Percentiles rank a stretch among this genome's conserved stretches.
Evolutionary conservation across 768 basidiomycete species (phyloP).

Genomic region (Trametopsis cervina): DNA sequence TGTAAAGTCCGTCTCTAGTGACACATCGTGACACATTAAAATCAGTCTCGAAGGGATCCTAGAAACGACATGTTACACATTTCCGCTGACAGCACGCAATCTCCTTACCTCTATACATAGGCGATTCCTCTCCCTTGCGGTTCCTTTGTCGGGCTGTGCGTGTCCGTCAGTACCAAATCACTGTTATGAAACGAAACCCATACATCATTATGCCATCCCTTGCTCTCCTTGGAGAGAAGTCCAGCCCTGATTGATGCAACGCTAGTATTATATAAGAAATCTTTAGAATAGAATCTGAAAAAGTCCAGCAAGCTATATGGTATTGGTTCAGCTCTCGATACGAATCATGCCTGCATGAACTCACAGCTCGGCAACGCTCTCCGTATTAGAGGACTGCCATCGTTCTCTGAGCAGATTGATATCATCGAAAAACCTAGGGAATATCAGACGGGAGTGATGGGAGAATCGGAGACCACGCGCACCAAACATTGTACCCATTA

Average conservation of each 20-base stretch:
- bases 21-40: conserved; percentile 97
- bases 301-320: conserved; percentile 83
- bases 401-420: conserved; percentile 85
- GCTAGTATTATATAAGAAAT: conserved; percentile 86
- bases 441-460: conserved; percentile 5
- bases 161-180: background rate
- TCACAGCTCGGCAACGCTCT: conserved; percentile 89
- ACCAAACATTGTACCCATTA: conserved; percentile 80
- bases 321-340: background rate
- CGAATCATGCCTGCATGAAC: conserved; percentile 22
- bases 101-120: conserved; percentile 83
- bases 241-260: conserved; percentile 91
- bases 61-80: conserved; percentile 4
- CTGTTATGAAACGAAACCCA: conserved; percentile 22
- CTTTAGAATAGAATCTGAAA: conserved; percentile 92
- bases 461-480: conserved; percentile 10
- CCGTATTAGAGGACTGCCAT: conserved; percentile 92
- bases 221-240: conserved; percentile 80
- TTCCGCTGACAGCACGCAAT: background rate
- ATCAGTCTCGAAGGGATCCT: conserved; percentile 97
- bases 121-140: conserved; percentile 80
- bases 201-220: conserved; percentile 95
- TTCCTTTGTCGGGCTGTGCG: conserved; percentile 45
- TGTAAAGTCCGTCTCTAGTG: conserved; percentile 92
- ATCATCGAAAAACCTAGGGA: conserved; percentile 89